These are phyloP conservation scores for Annona squamosa DNA, from an alignment of 164 flowering plant genomes.

Conservation along the genomic window DNA sequence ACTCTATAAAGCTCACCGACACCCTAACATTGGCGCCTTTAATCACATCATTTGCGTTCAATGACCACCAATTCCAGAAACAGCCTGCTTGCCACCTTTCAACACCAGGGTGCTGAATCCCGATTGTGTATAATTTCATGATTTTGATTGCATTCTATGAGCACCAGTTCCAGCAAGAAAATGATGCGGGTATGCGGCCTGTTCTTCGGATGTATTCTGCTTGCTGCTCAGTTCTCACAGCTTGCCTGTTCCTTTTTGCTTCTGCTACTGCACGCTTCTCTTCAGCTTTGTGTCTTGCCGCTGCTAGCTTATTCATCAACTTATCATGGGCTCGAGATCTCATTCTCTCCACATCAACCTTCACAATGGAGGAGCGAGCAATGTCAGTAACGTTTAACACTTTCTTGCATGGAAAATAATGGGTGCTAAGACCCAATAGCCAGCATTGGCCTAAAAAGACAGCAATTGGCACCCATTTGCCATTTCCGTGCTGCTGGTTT, in stretches of 20 bases:
- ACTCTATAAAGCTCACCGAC: neutral
- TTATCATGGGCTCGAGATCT: slow-evolving; percentile 57
- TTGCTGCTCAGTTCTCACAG: slow-evolving; percentile 63
- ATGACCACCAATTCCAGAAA: slow-evolving; percentile 55
- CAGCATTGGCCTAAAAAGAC: neutral
- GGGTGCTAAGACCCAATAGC: neutral
- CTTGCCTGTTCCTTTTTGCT: slow-evolving; percentile 51
- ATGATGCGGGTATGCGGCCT: slow-evolving; percentile 62
- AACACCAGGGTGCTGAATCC: neutral
- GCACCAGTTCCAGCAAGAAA: slow-evolving; percentile 56
- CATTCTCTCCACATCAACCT: slow-evolving; percentile 80
- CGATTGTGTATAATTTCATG: neutral
- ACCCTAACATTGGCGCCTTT: neutral
- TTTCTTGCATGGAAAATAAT: neutral
- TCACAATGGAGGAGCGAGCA: slow-evolving; percentile 1
- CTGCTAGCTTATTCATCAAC: slow-evolving; percentile 68
- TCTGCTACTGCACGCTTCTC: slow-evolving; percentile 73
- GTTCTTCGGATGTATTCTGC: slow-evolving; percentile 73
- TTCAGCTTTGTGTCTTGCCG: slow-evolving; percentile 64
- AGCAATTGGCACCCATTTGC: neutral
- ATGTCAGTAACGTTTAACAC: neutral
- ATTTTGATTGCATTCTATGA: slow-evolving; percentile 19
- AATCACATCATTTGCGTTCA: slow-evolving; percentile 6
- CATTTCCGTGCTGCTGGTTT: too few species aligned
- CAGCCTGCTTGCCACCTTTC: neutral